Evolutionary conservation across 2,329 filamentous ascomycete genomes (phyloP).

Genomic region (Colletotrichum costaricense): DNA sequence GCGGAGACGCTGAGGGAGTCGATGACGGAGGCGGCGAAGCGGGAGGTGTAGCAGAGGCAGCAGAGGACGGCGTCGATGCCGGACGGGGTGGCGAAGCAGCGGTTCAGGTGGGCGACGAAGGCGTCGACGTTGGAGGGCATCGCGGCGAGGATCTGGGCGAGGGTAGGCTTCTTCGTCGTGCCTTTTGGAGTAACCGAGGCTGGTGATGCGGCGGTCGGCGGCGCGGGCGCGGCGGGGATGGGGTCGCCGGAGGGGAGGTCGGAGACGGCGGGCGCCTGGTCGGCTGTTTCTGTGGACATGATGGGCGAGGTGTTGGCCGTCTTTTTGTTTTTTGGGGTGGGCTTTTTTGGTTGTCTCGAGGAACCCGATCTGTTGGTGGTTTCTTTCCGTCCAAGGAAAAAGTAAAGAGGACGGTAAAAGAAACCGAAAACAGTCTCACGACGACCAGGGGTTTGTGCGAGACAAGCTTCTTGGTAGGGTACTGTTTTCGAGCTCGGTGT

Average conservation of each 20-base stretch:
- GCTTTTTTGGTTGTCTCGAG: too few relatives aligned
- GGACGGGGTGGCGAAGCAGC: slow-evolving; percentile 74
- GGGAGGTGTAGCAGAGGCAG: slow-evolving; percentile 75
- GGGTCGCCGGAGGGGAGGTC: slow-evolving; percentile 52
- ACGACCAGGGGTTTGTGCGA: slow-evolving; percentile 1
- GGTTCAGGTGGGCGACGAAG: slow-evolving; percentile 67
- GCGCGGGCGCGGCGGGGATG: slow-evolving; percentile 41
- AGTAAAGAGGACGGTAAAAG: too few relatives aligned
- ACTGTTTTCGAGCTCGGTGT: slow-evolving; percentile 22
- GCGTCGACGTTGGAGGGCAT: slow-evolving; percentile 58
- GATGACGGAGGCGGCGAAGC: slow-evolving; percentile 64
- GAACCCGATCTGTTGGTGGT: neutral
- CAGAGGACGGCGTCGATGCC: slow-evolving; percentile 79
- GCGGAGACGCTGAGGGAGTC: slow-evolving; percentile 66
- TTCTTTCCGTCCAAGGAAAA: neutral
- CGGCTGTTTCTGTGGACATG: slow-evolving; percentile 35
- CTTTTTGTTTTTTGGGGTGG: too few relatives aligned
- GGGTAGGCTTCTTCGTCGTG: slow-evolving; percentile 37
- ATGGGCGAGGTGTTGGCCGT: neutral
- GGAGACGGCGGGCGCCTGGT: slow-evolving; percentile 40
- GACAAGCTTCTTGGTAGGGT: neutral
- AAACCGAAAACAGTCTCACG: neutral
- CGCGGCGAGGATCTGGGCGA: slow-evolving; percentile 45
- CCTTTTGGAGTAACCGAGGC: slow-evolving; percentile 34
- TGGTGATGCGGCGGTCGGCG: neutral